Evolutionary conservation across 73 alveolate species (phyloP), one percentile per base, ranked within the genome.

Genomic region (Paramecium tetraurelia): DNA sequence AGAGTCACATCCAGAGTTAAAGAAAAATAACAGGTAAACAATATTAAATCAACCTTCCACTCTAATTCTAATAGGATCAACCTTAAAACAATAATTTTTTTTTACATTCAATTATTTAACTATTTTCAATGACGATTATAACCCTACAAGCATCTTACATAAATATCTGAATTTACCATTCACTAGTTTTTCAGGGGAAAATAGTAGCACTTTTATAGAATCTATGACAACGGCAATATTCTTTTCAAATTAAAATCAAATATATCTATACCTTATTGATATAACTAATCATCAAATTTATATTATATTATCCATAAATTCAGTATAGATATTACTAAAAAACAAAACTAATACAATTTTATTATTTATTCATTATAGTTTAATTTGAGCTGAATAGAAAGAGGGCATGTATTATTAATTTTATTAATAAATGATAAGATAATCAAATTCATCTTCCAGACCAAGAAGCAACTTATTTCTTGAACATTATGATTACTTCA

Each of bases 31-130:
- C 0, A 27, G 31, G 31, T 27, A 41, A 77, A 80, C 24, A 80
- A n/a, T 3, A 80, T 20, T 22, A 80, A 80, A 31, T 3, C 18
- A 2, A 44, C 12, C 9, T 58, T 76, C 1, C 1, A 44, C 4
- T 44, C n/a, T 0, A 18, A 14, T 40, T 71, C 85, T 24, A 14
- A 46, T 3, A 41, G 46, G 10, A 89, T 50, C 0, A 89, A 33
- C 24, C 20, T 89, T 22, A 89, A 71, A 46, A 89, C 71, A 48
- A 10, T 77, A 10, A 59, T 70, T 89, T 89, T 31, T 48, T 72
- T 44, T 89, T 70, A 11, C 94, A 70, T 63, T 29, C 94, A 89
- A 71, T 89, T 89, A 89, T 89, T 89, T n/a, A 89, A n/a, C 94
- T 92, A 89, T 40, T 71, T 72, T 14, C 94, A 89, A 63, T 89